Evolutionary conservation across 179 eudicot species (phyloP), one percentile per base, ranked within the genome.

Genomic region (Vitellaria paradoxa): DNA sequence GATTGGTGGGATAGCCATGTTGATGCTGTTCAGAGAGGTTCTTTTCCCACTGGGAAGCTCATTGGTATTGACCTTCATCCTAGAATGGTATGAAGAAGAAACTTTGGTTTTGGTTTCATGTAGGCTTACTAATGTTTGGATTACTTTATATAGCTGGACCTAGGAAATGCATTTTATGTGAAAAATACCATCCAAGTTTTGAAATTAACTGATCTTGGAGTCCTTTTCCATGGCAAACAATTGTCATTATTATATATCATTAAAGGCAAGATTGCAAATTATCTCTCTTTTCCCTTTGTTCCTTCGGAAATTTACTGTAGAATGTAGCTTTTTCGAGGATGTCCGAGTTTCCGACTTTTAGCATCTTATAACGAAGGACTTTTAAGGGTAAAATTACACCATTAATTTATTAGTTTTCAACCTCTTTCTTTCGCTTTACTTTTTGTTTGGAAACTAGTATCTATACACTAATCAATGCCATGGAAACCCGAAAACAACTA

Each of bases 61-160:
- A n/a, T 30, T 60, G 17, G 74, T 59, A 60, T 47, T 74, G 67
- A 18, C 42, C 82, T 79, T 79, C 78, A 79, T 79, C 20, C 67
- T 59, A 45, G 26, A 57, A 59, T 56, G 42, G 40, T 57, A 15
- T 42, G 17, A 40, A 57, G 74, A 21, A 55, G 74, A 24, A 68
- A 60, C 71, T 55, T 66, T 40, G 45, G 49, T 53, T 71, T 71
- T 15, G 70, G 6, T 3, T 66, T 2, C 40, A 24, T 15, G 37
- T 68, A 66, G 70, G 47, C 2, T 37, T 18, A 40, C 21, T 23
- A 66, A 66, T 37, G 70, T 53, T 13, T 53, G 57, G 57, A 53
- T 53, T 5, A 53, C 17, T 53, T 53, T 53, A 53, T 53, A 53
- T 53, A 15, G 57, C 15, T 53, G 57, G 11, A 53, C 4, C 14